These are phyloP conservation scores for Dictyostelium citrinum DNA, from an alignment of 78 protist species.

Conservation along the genomic window DNA sequence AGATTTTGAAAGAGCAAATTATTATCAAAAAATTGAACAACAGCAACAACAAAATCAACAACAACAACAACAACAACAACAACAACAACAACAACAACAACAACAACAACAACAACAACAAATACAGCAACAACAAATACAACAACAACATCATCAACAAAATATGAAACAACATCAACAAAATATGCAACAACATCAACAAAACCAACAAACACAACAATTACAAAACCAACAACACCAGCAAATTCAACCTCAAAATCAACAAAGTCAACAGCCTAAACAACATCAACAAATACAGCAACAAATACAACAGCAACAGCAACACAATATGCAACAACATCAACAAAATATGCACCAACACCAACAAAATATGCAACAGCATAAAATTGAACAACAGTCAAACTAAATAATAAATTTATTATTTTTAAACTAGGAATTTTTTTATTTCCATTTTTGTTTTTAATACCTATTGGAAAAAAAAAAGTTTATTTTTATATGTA, in stretches of 20 bases:
- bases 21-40: background rate
- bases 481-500: too few relatives aligned
- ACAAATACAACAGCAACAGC: background rate
- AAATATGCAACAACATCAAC: background rate
- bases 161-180: background rate
- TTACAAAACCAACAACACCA: background rate
- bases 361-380: background rate
- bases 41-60: background rate
- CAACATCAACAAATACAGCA: background rate
- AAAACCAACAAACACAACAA: background rate
- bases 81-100: constrained; percentile 3
- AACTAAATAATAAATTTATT: constrained; percentile 3
- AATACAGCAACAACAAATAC: background rate
- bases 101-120: background rate
- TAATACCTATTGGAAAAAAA: too few relatives aligned
- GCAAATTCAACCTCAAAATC: background rate
- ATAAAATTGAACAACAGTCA: background rate
- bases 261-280: background rate
- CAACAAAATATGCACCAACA: background rate
- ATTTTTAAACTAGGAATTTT: background rate
- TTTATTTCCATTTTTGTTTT: background rate
- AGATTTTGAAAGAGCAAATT: background rate
- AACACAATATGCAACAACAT: background rate
- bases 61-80: constrained; percentile 17
- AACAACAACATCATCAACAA: background rate